A percentile compares a stretch with the other conserved stretches of the same genome.
Evolutionary conservation across 1,139 yeast species (phyloP).

Genomic region (Sugiyamaella neomexicana): DNA sequence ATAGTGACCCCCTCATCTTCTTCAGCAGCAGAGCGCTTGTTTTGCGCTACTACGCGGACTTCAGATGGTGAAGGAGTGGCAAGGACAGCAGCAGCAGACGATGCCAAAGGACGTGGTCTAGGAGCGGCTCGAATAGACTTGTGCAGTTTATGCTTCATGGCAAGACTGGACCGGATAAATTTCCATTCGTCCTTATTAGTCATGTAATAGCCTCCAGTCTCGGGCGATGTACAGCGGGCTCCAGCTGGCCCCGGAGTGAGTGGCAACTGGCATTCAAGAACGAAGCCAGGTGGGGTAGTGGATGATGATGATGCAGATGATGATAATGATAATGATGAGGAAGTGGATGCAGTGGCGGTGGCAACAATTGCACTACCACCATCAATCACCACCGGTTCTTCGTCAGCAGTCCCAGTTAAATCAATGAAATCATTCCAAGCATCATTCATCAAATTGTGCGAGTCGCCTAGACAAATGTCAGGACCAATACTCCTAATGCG

Average conservation of each 20-base stretch:
- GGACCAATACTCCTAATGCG: conserved; percentile 18
- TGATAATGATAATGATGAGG: background rate
- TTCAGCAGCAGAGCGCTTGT: conserved; percentile 5
- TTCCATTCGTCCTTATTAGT: conserved; percentile 20
- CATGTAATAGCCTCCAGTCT: conserved; percentile 18
- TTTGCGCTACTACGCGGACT: conserved; percentile 4
- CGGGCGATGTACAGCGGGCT: conserved; percentile 15
- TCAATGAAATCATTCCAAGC: conserved; percentile 19
- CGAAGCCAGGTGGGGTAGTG: conserved; percentile 7
- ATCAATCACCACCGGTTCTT: background rate
- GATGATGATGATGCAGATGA: background rate
- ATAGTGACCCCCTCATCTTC: conserved; percentile 16
- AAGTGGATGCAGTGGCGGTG: background rate
- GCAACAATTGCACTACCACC: background rate
- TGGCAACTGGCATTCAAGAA: conserved; percentile 13
- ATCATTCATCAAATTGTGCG: background rate
- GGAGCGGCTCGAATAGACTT: background rate
- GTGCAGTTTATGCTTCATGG: conserved; percentile 12
- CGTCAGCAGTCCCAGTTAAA: conserved; percentile 16
- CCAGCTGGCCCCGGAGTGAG: conserved; percentile 14
- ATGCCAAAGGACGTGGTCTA: background rate
- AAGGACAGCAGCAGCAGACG: conserved; percentile 12
- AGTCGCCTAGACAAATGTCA: conserved; percentile 14
- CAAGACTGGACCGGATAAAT: conserved; percentile 18
- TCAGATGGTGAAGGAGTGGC: conserved; percentile 21